A percentile compares a stretch with the other conserved stretches of the same genome.
Conservation (phyloP, 1,284 basidiomycete genomes). For the Violaceomyces palustris region DNA sequence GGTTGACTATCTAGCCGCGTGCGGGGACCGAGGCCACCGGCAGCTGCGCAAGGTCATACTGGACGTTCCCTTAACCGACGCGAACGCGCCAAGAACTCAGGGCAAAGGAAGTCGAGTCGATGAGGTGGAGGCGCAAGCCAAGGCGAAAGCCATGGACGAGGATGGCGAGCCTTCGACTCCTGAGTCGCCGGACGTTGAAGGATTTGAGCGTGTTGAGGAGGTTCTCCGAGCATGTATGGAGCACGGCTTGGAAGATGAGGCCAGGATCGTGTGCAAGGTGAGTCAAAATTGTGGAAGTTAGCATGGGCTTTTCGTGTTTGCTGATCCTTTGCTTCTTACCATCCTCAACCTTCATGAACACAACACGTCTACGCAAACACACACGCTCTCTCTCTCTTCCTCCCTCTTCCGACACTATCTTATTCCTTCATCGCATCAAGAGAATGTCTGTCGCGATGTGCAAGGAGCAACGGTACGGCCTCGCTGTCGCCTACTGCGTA, state of each 20-base stretch:
- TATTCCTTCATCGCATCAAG: not conserved
- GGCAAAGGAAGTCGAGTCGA: not conserved
- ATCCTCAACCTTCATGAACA: too few species aligned
- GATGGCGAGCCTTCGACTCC: too few species aligned
- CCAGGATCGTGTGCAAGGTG: slow-evolving; percentile 42
- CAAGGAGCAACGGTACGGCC: slow-evolving; percentile 34
- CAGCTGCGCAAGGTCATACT: slow-evolving; percentile 45
- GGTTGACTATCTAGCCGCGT: slow-evolving; percentile 42
- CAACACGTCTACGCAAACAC: not conserved
- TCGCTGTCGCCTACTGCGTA: slow-evolving; percentile 46
- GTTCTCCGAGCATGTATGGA: slow-evolving; percentile 45
- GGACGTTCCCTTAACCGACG: slow-evolving; percentile 31
- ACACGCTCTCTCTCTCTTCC: too few species aligned
- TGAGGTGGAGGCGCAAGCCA: slow-evolving; percentile 1
- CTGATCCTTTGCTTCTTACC: too few species aligned
- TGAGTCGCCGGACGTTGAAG: too few species aligned
- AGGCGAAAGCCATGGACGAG: slow-evolving; percentile 1
- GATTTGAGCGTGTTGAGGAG: slow-evolving; percentile 35
- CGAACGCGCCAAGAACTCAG: not conserved
- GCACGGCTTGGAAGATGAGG: slow-evolving; percentile 41
- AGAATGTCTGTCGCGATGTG: slow-evolving; percentile 19
- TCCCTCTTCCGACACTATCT: not conserved
- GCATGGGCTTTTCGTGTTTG: too few species aligned
- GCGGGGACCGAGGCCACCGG: slow-evolving; percentile 15
- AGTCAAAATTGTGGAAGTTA: too few species aligned